phyloP scores from a whole-genome alignment of 371 early-diverging fungal species.

The Apophysomyces trapeziformis region DNA sequence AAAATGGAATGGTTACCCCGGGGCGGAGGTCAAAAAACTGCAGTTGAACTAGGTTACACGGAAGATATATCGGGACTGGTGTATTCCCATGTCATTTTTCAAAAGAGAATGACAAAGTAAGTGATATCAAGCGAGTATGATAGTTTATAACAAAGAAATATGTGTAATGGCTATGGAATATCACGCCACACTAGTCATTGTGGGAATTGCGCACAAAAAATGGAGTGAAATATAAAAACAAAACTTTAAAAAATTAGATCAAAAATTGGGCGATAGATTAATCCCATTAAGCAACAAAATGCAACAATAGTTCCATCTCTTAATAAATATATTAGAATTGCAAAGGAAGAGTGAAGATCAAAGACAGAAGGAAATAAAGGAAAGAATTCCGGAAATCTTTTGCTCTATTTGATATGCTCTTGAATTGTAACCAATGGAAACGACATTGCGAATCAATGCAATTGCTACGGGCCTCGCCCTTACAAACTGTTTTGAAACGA shows the following conservation, averaged over 20 bases:
- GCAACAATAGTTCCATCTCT: neutral
- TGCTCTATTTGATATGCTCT: neutral
- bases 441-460: neutral
- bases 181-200: neutral
- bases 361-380: neutral
- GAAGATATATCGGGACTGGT: neutral
- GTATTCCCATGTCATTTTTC: slow-evolving; percentile 6
- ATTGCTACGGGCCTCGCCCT: neutral
- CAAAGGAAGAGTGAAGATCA: neutral
- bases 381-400: neutral
- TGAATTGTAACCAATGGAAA: neutral
- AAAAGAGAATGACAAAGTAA: neutral
- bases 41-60: neutral
- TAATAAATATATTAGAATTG: neutral
- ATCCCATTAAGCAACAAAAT: neutral
- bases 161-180: neutral
- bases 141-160: neutral
- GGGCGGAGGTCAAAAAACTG: slow-evolving; percentile 3
- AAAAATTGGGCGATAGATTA: neutral
- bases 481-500: neutral
- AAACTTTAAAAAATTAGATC: slow-evolving; percentile 12
- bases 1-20: slow-evolving; percentile 7
- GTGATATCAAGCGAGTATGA: neutral
- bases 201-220: slow-evolving; percentile 9
- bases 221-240: neutral